Base-by-base conservation (phyloP, 1,139 yeast genomes). In the Geotrichum candidum region DNA sequence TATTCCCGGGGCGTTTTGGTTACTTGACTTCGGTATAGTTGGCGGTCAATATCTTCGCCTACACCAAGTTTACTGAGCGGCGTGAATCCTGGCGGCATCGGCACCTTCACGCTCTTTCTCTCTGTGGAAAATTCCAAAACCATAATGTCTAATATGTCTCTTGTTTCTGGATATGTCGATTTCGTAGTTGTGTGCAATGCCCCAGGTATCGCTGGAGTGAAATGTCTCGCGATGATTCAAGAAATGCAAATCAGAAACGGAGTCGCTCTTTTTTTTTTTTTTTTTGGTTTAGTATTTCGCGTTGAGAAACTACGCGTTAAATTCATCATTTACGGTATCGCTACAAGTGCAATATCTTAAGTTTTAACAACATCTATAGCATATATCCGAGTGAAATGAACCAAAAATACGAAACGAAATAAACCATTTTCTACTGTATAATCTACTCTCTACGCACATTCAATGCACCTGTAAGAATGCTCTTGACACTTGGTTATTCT, bases 1-100 rank as follows among this genome's bases (percentile, higher is more conserved):
- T 57, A 29, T n/a, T 52, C 60, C 29, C 60, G 53, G 9, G 38
- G n/a, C 10, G 46, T 27, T 18, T 48, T 48, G 50, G n/a, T n/a
- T 41, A 1, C 10, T 18, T 41, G 48, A 41, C 22, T 41, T 9
- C 22, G n/a, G 18, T 41, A 41, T 18, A n/a, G 48, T 15, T 41
- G 23, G 48, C 22, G 48, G 22, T 41, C 48, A 41, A 41, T 41
- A 6, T 41, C 48, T n/a, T 41, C 48, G 48, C 18, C 48, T 10
- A 41, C 48, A 2, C 48, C 48, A 7, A 41, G 48, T 18, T 41
- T 41, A 18, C 48, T 41, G 9, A 41, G 48, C 18, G 48, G 48
- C 22, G 48, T 41, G 31, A 27, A 51, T 13, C 31, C 35, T 5
- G 53, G 18, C 13, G 35, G 35, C 35, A 51, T 27, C 6, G 53